phyloP scores from a whole-genome alignment of 495 filamentous ascomycete genomes.

The Wilcoxina mikolae region DNA sequence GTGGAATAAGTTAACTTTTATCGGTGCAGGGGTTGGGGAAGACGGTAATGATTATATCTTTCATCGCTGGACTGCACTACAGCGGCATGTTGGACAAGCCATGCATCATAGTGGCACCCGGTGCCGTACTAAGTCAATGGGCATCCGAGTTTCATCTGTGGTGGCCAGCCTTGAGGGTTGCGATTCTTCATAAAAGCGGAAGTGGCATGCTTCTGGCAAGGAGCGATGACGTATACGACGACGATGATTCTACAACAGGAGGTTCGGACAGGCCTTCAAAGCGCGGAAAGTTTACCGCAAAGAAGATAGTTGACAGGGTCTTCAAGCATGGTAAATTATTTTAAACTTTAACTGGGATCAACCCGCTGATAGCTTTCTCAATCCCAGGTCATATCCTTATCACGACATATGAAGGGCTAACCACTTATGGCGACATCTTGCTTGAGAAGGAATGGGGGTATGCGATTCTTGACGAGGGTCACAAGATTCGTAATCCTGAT shows the following conservation, averaged over 20 bases:
- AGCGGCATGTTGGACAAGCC: slow-evolving; percentile 71
- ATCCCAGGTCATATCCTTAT: slow-evolving; percentile 70
- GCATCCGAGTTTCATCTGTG: slow-evolving; percentile 94
- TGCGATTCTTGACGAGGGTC: slow-evolving; percentile 89
- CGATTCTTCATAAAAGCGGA: slow-evolving; percentile 85
- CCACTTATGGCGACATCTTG: slow-evolving; percentile 66
- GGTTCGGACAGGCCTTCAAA: slow-evolving; percentile 33
- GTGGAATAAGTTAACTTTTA: too few species aligned
- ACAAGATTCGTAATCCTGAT: slow-evolving; percentile 94
- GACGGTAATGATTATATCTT: slow-evolving; percentile 76
- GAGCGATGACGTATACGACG: slow-evolving; percentile 32
- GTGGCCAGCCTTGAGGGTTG: slow-evolving; percentile 92
- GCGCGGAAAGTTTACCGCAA: slow-evolving; percentile 45
- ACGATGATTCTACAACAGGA: too few species aligned
- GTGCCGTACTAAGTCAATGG: slow-evolving; percentile 91
- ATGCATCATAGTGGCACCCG: slow-evolving; percentile 76
- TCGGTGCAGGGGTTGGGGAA: too few species aligned
- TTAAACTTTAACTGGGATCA: too few species aligned
- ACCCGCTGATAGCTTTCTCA: not conserved
- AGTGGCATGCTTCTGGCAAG: slow-evolving; percentile 73
- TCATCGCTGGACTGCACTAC: slow-evolving; percentile 79
- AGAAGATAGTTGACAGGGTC: slow-evolving; percentile 66
- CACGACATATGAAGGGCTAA: slow-evolving; percentile 85
- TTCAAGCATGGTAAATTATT: slow-evolving; percentile 44
- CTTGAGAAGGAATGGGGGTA: slow-evolving; percentile 78